phyloP scores from a whole-genome alignment of 148 eudicot genomes.

The Chenopodium suecicum region DNA sequence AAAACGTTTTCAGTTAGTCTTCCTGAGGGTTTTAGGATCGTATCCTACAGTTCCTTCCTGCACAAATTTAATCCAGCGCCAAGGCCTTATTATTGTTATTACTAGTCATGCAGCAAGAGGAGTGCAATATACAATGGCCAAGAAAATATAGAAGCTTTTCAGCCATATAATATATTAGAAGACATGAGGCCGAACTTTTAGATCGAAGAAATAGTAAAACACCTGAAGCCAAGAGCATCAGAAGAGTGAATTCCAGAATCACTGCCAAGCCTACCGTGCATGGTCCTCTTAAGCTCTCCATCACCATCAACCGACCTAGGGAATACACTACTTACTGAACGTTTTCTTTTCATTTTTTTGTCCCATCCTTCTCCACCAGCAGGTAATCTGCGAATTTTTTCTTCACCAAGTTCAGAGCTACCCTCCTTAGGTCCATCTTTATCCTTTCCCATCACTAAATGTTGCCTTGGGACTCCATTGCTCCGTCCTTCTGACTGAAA shows the following conservation, averaged over 20 bases:
- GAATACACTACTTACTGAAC: slow-evolving; percentile 65
- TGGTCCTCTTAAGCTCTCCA: slow-evolving; percentile 64
- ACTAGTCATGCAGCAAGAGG: background rate
- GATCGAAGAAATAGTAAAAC: slow-evolving; percentile 8
- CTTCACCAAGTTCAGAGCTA: slow-evolving; percentile 62
- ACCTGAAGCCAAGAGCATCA: slow-evolving; percentile 70
- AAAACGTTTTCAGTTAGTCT: background rate
- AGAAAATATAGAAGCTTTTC: background rate
- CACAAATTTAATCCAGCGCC: background rate
- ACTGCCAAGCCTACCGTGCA: slow-evolving; percentile 59
- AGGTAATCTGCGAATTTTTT: slow-evolving; percentile 69
- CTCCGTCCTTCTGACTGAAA: slow-evolving; percentile 63
- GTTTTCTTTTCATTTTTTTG: slow-evolving; percentile 83
- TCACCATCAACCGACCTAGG: slow-evolving; percentile 62
- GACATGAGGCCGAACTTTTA: background rate
- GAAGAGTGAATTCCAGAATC: slow-evolving; percentile 56
- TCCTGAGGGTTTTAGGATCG: background rate
- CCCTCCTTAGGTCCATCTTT: slow-evolving; percentile 60
- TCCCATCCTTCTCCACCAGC: slow-evolving; percentile 96
- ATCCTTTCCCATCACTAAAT: slow-evolving; percentile 58
- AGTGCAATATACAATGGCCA: background rate
- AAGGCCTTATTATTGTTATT: background rate
- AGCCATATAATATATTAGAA: background rate
- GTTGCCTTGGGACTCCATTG: slow-evolving; percentile 63
- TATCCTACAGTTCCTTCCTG: background rate